Conservation (phyloP, 2,329 filamentous ascomycete genomes). For the Coniochaeta prunicola region DNA sequence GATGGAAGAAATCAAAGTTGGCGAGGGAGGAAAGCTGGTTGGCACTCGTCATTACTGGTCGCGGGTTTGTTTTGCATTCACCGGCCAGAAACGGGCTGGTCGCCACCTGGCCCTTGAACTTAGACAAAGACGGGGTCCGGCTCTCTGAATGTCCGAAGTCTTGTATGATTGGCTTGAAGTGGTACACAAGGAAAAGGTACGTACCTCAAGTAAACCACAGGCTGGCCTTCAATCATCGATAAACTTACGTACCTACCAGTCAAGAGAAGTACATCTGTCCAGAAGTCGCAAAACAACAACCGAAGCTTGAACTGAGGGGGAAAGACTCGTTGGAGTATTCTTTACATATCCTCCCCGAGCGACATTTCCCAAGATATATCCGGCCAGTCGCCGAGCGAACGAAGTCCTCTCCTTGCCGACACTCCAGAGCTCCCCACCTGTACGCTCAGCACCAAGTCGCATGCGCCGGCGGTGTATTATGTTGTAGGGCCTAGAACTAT, state of each 20-base stretch:
- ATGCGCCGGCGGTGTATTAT: constrained; percentile 1
- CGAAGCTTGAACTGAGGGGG: not conserved
- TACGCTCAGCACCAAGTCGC: not conserved
- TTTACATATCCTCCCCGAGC: not conserved
- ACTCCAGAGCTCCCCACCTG: not conserved
- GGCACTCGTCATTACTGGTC: not conserved
- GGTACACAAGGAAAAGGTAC: not conserved
- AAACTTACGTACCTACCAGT: not conserved
- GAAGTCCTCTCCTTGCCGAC: not conserved
- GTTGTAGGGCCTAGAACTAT: constrained; percentile 1
- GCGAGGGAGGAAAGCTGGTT: not conserved
- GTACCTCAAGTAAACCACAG: not conserved
- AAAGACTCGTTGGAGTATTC: not conserved
- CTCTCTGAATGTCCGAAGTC: not conserved
- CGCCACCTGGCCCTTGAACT: not conserved
- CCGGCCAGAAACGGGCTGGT: not conserved
- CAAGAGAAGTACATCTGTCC: not conserved
- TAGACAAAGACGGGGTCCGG: not conserved
- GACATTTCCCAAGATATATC: not conserved
- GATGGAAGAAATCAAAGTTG: not conserved
- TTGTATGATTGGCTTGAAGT: not conserved
- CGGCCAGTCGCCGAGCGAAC: not conserved
- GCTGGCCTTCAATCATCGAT: not conserved
- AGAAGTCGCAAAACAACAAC: not conserved
- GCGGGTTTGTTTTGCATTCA: not conserved